Base-by-base conservation (phyloP, 176 grass and related monocot genomes). In the Avena insularis region DNA sequence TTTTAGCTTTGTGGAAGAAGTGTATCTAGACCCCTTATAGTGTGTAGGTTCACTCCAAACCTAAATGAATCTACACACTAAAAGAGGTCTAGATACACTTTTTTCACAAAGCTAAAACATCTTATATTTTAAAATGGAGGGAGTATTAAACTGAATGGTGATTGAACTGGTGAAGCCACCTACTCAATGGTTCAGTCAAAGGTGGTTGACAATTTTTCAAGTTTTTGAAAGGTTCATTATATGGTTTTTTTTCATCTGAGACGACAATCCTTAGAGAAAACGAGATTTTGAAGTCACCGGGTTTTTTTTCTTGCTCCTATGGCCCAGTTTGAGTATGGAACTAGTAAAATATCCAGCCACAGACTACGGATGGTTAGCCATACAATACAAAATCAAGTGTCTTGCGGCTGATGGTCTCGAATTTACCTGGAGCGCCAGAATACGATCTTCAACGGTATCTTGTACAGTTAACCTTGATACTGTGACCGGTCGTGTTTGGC, bases 391-490 rank as follows among this genome's bases (percentile, higher is more conserved):
- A 83, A 51, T 80, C 15, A 69, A 55, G 74, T 69, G 20, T 47
- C 74, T 57, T 50, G 75, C 4, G 12, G 14, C 10, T 58, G 36
- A 35, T 21, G 23, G 19, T 31, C 79, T 87, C 20, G 50, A 67
- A 70, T 15, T 79, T 93, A 99, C 97, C 94, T 99, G 97, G 47
- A 99, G 91, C n/a, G 94, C 92, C 23, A 99, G 83, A 70, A 99
- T 99, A 47, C 97, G 92, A 90, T 99, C 97, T 79, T 99, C 97
- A 67, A 99, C 97, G 0, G 94, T 99, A 76, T 93, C 91, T 88
- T 91, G 92, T 35, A 99, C 88, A 43, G 97, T 99, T 79, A 99
- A 94, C 14, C 97, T 89, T 81, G 97, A 96, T 77, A 99, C 97
- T 10, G 80, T 93, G 29, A 99, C 97, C 63, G 94, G 97, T 45